Percentiles rank a stretch among this genome's conserved stretches.
Evolutionary conservation across 1,284 basidiomycete species (phyloP).

Genomic region (Bondarzewia mesenterica): DNA sequence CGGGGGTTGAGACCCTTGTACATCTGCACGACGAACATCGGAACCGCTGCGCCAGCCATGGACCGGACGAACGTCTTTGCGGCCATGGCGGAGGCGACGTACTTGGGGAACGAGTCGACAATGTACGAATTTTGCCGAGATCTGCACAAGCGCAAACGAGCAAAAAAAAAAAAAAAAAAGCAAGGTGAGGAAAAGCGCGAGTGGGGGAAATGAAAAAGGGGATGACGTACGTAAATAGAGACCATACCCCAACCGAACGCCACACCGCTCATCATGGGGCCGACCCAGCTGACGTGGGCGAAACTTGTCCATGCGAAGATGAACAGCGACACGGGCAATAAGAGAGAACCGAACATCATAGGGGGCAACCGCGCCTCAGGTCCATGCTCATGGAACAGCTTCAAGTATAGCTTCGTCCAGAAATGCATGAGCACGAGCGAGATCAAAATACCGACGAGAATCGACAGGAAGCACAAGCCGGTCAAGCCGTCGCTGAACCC

Average conservation of each 20-base stretch:
- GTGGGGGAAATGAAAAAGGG: background rate
- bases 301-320: conserved; percentile 27
- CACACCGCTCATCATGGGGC: conserved; percentile 30
- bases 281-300: conserved; percentile 25
- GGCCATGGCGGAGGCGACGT: conserved; percentile 23
- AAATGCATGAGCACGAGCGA: conserved; percentile 27
- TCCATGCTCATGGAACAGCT: conserved; percentile 18
- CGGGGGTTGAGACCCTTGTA: conserved; percentile 40
- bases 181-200: conserved; percentile 17
- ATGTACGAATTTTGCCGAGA: conserved; percentile 33
- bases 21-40: conserved; percentile 36
- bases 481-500: conserved; percentile 33
- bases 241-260: conserved; percentile 42
- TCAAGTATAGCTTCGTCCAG: conserved; percentile 27
- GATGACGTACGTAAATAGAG: conserved; percentile 17
- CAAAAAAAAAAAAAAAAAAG: background rate
- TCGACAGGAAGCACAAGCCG: conserved; percentile 38
- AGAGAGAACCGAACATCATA: conserved; percentile 18
- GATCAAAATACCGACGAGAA: conserved; percentile 34
- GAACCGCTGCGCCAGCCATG: conserved; percentile 39
- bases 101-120: conserved; percentile 35
- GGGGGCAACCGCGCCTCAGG: conserved; percentile 28
- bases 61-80: conserved; percentile 35
- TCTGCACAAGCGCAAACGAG: too few relatives aligned
- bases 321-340: conserved; percentile 29